Evolutionary conservation across 129 eudicot species (phyloP).

Genomic region (Scalesia atractyloides): DNA sequence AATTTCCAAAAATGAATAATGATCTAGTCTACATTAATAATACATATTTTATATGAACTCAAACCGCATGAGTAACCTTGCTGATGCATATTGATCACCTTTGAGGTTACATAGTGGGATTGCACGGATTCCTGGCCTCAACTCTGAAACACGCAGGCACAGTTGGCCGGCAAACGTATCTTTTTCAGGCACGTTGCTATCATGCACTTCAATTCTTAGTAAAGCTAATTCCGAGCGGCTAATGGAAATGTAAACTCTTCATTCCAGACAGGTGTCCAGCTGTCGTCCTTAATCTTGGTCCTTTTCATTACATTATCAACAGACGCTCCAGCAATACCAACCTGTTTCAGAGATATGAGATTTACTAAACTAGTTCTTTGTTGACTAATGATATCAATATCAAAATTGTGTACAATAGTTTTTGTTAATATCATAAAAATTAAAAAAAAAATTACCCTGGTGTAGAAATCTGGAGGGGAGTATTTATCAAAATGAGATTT

Average conservation of each 20-base stretch:
- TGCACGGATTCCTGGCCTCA: slow-evolving; percentile 70
- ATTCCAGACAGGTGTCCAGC: slow-evolving; percentile 78
- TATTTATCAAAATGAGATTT: slow-evolving; percentile 37
- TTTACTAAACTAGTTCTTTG: background rate
- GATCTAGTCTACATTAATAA: slow-evolving; percentile 15
- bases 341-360: slow-evolving; percentile 32
- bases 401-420: background rate
- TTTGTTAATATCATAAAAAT: background rate
- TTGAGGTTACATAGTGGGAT: slow-evolving; percentile 68
- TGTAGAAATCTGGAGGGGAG: slow-evolving; percentile 84
- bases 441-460: slow-evolving; percentile 54
- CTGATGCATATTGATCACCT: slow-evolving; percentile 58
- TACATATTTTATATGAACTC: slow-evolving; percentile 42
- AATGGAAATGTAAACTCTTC: slow-evolving; percentile 77
- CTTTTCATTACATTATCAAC: slow-evolving; percentile 57
- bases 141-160: slow-evolving; percentile 72
- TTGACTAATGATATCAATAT: background rate
- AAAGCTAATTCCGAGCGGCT: slow-evolving; percentile 74
- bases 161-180: slow-evolving; percentile 83
- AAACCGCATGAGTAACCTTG: slow-evolving; percentile 73
- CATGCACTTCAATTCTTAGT: slow-evolving; percentile 73
- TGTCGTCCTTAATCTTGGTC: slow-evolving; percentile 55
- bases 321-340: slow-evolving; percentile 79
- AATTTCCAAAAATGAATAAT: slow-evolving; percentile 9
- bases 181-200: slow-evolving; percentile 54